Base-by-base conservation (phyloP, 108 stramenopile genomes). In the Fragilaria crotonensis region DNA sequence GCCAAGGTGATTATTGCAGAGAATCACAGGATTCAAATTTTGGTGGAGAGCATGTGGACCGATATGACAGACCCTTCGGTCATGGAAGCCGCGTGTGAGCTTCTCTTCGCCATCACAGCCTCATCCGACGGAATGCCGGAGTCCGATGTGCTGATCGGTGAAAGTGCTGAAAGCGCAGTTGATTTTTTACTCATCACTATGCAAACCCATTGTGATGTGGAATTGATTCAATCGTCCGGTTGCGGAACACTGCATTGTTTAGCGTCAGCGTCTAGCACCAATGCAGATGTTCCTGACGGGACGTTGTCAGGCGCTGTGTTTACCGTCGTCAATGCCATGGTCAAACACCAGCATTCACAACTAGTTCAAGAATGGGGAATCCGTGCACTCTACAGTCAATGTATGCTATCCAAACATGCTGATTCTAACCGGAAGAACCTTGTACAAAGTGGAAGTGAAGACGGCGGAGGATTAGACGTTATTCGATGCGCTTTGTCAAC, bases 161-260 rank as follows among this genome's bases (percentile, higher is more conserved):
- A 65, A 5, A 44, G 21, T 32, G 56, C 64, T 7, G 67, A 68
- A 27, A 29, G 62, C 4, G 55, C 57, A 30, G 59, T 75, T 19
- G 77, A 79, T 63, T 60, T 72, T 4, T 32, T 79, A 4, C 54
- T 79, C 11, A 54, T 79, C 55, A 32, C 58, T 29, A 79, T 79
- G 77, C 68, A 70, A 52, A 68, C 68, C 4, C 77, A 72, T 31
- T 30, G 25, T 45, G 9, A 30, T 30, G 33, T 60, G 18, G 59
- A 58, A 32, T 49, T 23, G 14, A 64, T 79, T 48, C 77, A 79
- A 61, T 27, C 57, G 46, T 61, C 53, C n/a, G 72, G 68, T 25
- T 73, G 72, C 57, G 26, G 59, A 5, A 51, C 66, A 9, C 64
- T 79, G 17, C 49, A 55, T 2, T 79, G 72, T 57, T 49, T 79